A percentile compares a stretch with the other conserved stretches of the same genome.
Evolutionary conservation across 108 stramenopile genomes (phyloP).

Genomic region (Skeletonema costatum): DNA sequence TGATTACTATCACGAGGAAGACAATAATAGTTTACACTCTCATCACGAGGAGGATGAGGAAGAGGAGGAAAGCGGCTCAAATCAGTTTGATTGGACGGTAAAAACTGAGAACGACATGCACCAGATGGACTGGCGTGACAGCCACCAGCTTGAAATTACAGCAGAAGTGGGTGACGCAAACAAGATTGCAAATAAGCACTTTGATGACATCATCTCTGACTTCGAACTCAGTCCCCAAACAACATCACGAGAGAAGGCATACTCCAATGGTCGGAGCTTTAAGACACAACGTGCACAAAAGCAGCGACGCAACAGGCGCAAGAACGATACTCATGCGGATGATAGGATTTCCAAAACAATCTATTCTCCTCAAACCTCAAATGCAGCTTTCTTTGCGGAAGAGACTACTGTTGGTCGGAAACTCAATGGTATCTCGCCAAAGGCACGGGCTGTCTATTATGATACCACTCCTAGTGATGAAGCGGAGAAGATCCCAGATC

Average conservation of each 20-base stretch:
- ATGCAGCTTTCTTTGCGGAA: constrained; percentile 22
- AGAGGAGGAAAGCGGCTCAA: constrained; percentile 14
- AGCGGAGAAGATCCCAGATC: not conserved
- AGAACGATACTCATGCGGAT: not conserved
- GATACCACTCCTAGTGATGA: not conserved
- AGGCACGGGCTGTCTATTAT: not conserved
- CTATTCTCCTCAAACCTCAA: not conserved
- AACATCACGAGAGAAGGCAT: not conserved
- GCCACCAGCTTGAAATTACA: not conserved
- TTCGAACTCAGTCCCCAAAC: constrained; percentile 29
- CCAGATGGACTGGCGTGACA: not conserved
- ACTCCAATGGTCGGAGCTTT: not conserved
- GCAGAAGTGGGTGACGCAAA: constrained; percentile 2
- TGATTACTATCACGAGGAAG: not conserved
- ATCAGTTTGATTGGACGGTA: constrained; percentile 21
- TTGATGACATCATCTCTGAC: constrained; percentile 42
- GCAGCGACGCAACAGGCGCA: not conserved
- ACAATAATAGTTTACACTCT: not conserved
- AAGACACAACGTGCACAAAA: not conserved
- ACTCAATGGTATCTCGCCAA: constrained; percentile 17
- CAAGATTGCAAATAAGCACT: constrained; percentile 38
- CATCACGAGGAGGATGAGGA: not conserved
- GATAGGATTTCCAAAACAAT: constrained; percentile 5
- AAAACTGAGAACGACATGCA: not conserved
- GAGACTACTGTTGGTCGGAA: constrained; percentile 40